These are phyloP conservation scores for Spergularia marina DNA, from an alignment of 148 eudicot species.

Conservation along the genomic window DNA sequence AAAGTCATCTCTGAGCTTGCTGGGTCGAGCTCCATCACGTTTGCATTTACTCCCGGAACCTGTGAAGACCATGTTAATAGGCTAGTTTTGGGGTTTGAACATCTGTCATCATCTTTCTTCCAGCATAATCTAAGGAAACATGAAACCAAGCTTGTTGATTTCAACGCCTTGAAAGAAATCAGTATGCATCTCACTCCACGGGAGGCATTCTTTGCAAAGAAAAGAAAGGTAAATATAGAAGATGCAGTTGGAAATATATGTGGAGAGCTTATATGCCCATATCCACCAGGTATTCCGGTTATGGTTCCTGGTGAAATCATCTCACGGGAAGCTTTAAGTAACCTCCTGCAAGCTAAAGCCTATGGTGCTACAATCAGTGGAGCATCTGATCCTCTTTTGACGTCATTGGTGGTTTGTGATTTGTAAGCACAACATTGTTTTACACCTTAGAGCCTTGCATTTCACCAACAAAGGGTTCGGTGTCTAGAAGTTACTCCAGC, in stretches of 20 bases:
- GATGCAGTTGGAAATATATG: constrained; percentile 57
- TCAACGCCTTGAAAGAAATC: constrained; percentile 26
- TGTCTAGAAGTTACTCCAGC: too few species aligned
- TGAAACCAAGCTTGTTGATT: neutral
- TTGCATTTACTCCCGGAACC: constrained; percentile 61
- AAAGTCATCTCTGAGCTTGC: constrained; percentile 57
- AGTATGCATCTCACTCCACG: constrained; percentile 53
- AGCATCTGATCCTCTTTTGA: constrained; percentile 15
- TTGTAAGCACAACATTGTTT: neutral
- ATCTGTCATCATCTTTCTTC: constrained; percentile 39
- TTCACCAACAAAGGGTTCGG: neutral
- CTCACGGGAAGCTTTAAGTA: constrained; percentile 36
- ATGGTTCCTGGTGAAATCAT: constrained; percentile 65
- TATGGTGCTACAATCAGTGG: constrained; percentile 14
- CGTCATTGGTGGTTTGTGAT: constrained; percentile 14
- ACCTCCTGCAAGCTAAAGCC: constrained; percentile 35
- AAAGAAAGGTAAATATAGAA: constrained; percentile 42
- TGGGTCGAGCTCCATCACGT: constrained; percentile 56
- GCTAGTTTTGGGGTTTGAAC: constrained; percentile 51
- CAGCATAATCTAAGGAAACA: neutral
- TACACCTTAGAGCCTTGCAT: neutral
- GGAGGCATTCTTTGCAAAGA: constrained; percentile 67
- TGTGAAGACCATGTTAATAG: constrained; percentile 49
- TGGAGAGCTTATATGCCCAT: constrained; percentile 86
- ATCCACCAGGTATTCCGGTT: constrained; percentile 80